A percentile compares a stretch with the other conserved stretches of the same genome.
phyloP scores from a whole-genome alignment of 2,329 filamentous ascomycete genomes.

The Cladosporium sp. region DNA sequence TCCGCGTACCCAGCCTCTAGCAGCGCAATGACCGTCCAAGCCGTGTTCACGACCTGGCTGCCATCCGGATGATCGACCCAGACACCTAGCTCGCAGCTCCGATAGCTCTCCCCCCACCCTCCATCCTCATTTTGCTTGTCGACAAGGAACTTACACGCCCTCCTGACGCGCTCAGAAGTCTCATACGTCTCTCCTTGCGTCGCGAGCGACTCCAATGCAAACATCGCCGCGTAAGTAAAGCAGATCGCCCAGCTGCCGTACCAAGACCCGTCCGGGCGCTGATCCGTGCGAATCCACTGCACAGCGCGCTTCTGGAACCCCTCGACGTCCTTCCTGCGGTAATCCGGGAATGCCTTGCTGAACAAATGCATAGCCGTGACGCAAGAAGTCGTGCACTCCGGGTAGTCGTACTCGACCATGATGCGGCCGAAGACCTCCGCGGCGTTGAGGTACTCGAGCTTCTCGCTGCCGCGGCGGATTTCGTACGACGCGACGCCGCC shows the following conservation, averaged over 20 bases:
- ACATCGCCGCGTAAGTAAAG: conserved; percentile 96
- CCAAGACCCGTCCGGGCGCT: conserved; percentile 83
- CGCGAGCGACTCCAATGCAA: conserved; percentile 79
- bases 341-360: conserved; percentile 70
- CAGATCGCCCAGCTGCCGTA: conserved; percentile 98
- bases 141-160: conserved; percentile 79
- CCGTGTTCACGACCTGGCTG: conserved; percentile 89
- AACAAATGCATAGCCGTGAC: conserved; percentile 84
- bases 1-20: conserved; percentile 80
- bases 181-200: conserved; percentile 75
- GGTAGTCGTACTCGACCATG: conserved; percentile 98
- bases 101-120: conserved; percentile 95
- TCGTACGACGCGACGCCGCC: conserved; percentile 92
- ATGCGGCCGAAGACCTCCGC: conserved; percentile 95
- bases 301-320: conserved; percentile 67
- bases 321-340: conserved; percentile 69
- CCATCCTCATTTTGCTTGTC: conserved; percentile 81
- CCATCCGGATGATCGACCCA: conserved; percentile 68
- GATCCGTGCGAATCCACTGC: conserved; percentile 72
- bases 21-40: conserved; percentile 71
- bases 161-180: conserved; percentile 63
- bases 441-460: conserved; percentile 81
- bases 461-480: conserved; percentile 67
- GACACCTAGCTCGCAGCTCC: conserved; percentile 68
- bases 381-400: conserved; percentile 92